Evolutionary conservation across 257 asterid genomes (phyloP).

Genomic region (Rhazya stricta): DNA sequence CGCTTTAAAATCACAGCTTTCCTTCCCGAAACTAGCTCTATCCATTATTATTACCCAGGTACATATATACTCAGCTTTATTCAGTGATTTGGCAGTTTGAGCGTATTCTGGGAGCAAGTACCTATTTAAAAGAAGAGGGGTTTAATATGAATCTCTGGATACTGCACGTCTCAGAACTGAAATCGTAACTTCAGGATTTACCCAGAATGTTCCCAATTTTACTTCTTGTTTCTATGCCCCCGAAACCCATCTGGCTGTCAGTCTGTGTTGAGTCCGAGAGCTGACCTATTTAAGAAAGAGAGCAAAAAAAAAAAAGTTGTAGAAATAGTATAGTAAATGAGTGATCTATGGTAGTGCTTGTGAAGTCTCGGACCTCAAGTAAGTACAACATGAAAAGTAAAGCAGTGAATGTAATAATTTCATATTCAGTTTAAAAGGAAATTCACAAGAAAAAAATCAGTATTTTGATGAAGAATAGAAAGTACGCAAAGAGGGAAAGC

Average conservation of each 20-base stretch:
- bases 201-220: conserved; percentile 93
- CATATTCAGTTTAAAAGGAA: neutral
- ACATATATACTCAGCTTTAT: conserved; percentile 77
- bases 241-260: conserved; percentile 62
- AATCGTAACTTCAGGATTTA: conserved; percentile 7
- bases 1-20: conserved; percentile 69
- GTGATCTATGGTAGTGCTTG: too few species aligned
- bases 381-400: too few species aligned
- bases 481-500: neutral
- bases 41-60: conserved; percentile 68
- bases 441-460: neutral
- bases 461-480: neutral
- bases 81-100: conserved; percentile 70
- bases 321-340: too few species aligned
- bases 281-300: conserved; percentile 48
- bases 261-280: conserved; percentile 82
- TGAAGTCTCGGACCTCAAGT: neutral
- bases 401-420: neutral
- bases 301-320: conserved; percentile 4
- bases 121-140: conserved; percentile 15
- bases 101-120: conserved; percentile 92
- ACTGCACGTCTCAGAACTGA: neutral
- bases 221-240: conserved; percentile 49
- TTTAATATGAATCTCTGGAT: neutral
- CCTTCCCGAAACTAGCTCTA: conserved; percentile 81